Percentiles rank a stretch among this genome's conserved stretches.
phyloP scores from a whole-genome alignment of 2,329 filamentous ascomycete genomes.

The Zymoseptoria passerinii region DNA sequence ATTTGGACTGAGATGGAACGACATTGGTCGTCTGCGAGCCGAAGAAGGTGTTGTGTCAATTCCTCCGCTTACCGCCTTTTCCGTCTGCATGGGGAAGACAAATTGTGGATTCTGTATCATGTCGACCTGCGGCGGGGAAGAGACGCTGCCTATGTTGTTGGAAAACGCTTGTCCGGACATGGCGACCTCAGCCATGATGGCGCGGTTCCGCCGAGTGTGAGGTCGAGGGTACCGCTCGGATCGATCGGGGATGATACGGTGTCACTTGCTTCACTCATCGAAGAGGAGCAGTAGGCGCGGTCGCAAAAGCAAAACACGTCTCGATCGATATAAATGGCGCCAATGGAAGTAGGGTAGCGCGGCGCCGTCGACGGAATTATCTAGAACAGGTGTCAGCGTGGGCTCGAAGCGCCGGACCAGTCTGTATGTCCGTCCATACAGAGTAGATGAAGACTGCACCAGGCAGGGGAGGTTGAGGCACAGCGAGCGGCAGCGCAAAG shows the following conservation, averaged over 20 bases:
- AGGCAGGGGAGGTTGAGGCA: slow-evolving; percentile 17
- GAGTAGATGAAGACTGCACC: slow-evolving; percentile 8
- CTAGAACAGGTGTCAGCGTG: not conserved
- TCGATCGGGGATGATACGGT: not conserved
- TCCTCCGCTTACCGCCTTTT: slow-evolving; percentile 19
- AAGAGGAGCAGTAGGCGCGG: slow-evolving; percentile 4
- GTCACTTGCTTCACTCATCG: not conserved
- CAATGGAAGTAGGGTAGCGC: not conserved
- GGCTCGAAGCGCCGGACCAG: slow-evolving; percentile 1
- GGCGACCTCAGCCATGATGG: slow-evolving; percentile 24
- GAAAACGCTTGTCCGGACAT: slow-evolving; percentile 20
- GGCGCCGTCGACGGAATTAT: not conserved
- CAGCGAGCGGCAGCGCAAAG: slow-evolving; percentile 9
- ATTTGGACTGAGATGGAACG: slow-evolving; percentile 29
- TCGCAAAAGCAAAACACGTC: slow-evolving; percentile 3
- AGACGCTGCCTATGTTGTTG: slow-evolving; percentile 30
- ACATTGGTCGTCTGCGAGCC: slow-evolving; percentile 24
- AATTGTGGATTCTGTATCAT: slow-evolving; percentile 43
- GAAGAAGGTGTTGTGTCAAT: slow-evolving; percentile 1
- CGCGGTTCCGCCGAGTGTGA: not conserved
- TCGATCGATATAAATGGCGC: slow-evolving; percentile 2
- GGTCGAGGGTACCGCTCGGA: slow-evolving; percentile 1
- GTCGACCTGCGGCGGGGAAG: slow-evolving; percentile 27
- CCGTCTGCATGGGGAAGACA: slow-evolving; percentile 38
- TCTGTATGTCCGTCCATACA: slow-evolving; percentile 9